phyloP scores from a whole-genome alignment of 2,329 filamentous ascomycete genomes.

The Lachnellula arida region DNA sequence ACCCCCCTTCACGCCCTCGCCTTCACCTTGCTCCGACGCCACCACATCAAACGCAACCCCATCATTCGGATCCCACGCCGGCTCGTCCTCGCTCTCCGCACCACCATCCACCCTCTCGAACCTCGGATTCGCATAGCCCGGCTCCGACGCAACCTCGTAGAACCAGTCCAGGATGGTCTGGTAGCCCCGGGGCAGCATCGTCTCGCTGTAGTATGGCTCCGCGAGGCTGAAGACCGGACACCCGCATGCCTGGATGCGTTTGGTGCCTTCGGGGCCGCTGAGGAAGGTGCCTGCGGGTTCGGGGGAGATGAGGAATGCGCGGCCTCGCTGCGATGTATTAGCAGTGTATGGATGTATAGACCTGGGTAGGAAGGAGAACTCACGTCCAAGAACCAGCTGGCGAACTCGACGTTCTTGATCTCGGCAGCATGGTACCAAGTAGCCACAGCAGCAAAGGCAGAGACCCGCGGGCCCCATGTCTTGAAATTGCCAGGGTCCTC shows the following conservation, averaged over 20 bases:
- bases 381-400: constrained; percentile 48
- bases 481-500: constrained; percentile 49
- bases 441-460: constrained; percentile 47
- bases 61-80: not conserved
- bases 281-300: constrained; percentile 50
- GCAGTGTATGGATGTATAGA: constrained; percentile 8
- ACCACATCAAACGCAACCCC: not conserved
- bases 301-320: constrained; percentile 55
- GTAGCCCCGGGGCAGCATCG: constrained; percentile 54
- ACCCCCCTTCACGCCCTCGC: not conserved
- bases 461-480: constrained; percentile 40
- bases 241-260: constrained; percentile 41
- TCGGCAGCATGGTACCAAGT: constrained; percentile 38
- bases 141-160: constrained; percentile 47
- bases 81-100: constrained; percentile 9
- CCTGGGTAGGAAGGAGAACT: constrained; percentile 17
- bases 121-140: constrained; percentile 35
- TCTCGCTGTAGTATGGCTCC: constrained; percentile 53
- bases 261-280: constrained; percentile 42
- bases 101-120: constrained; percentile 16
- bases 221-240: constrained; percentile 68
- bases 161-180: constrained; percentile 56
- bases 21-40: not conserved
- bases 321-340: constrained; percentile 44
- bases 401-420: constrained; percentile 42